phyloP scores from a whole-genome alignment of 192 early-diverging fungal genomes.

The Coemansia sp. region DNA sequence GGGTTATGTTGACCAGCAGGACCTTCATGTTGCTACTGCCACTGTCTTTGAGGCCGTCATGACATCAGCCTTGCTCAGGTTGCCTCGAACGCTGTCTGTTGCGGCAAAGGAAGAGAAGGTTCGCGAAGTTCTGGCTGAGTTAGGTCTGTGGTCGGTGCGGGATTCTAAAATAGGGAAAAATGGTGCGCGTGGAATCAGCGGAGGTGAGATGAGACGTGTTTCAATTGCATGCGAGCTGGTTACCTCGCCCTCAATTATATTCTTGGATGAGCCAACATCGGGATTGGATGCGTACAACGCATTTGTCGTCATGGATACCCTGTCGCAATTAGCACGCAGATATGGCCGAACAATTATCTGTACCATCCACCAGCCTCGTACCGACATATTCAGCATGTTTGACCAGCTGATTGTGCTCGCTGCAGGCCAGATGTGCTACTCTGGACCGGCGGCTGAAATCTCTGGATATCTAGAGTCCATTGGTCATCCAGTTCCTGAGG shows the following conservation, averaged over 20 bases:
- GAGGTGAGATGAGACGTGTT: conserved; percentile 92
- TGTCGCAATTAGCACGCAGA: conserved; percentile 53
- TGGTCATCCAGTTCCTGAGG: conserved; percentile 81
- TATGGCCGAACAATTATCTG: conserved; percentile 74
- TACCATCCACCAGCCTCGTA: conserved; percentile 95
- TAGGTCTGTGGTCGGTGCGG: conserved; percentile 81
- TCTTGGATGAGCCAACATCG: conserved; percentile 82
- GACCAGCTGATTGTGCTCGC: conserved; percentile 85
- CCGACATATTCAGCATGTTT: conserved; percentile 90
- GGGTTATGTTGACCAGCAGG: conserved; percentile 92
- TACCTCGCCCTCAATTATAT: conserved; percentile 86
- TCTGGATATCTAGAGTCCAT: conserved; percentile 70
- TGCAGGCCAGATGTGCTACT: conserved; percentile 82
- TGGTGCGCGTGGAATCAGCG: conserved; percentile 80
- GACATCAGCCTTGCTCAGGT: conserved; percentile 82
- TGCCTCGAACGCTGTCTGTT: conserved; percentile 63
- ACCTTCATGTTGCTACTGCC: conserved; percentile 79
- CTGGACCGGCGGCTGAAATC: conserved; percentile 69
- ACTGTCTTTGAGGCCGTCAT: conserved; percentile 89
- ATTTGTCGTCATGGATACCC: conserved; percentile 85
- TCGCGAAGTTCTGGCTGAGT: conserved; percentile 74
- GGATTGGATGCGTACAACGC: conserved; percentile 93
- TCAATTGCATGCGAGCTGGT: conserved; percentile 95
- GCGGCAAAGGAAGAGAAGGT: conserved; percentile 68
- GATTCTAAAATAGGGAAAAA: conserved; percentile 77